Conservation (phyloP, 164 flowering plant genomes). For the Akebia trifoliata region DNA sequence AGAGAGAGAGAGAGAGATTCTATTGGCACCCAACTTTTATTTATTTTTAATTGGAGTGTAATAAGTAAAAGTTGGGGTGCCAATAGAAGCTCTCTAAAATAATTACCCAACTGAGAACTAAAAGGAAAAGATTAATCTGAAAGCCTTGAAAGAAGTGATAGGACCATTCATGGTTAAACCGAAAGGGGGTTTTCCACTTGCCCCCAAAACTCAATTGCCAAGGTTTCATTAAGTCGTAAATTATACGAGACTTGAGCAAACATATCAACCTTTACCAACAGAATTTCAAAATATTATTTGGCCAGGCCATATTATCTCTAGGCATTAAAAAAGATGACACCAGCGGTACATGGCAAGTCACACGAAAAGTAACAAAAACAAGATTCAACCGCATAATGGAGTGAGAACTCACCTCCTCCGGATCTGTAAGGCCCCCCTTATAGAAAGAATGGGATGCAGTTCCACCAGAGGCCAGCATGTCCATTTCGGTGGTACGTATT, state of each 20-base stretch:
- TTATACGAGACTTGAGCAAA: not conserved
- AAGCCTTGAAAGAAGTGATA: not conserved
- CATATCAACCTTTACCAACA: not conserved
- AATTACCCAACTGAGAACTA: not conserved
- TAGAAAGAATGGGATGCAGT: conserved; percentile 80
- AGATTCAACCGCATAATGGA: not conserved
- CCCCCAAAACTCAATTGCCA: no score
- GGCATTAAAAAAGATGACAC: no score
- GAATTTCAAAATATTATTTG: no score
- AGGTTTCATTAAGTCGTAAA: no score
- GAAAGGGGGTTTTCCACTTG: not conserved
- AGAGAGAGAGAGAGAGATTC: no score
- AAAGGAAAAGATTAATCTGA: not conserved
- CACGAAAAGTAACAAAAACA: not conserved
- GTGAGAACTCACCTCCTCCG: conserved; percentile 60
- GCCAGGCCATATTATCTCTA: no score
- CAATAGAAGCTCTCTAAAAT: no score
- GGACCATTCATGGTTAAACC: not conserved
- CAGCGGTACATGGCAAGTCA: not conserved
- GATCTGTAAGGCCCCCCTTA: conserved; percentile 86
- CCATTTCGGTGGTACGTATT: conserved; percentile 82
- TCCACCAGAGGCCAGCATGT: conserved; percentile 67
- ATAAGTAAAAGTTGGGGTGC: no score
- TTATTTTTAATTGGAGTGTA: no score
- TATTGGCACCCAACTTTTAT: no score